Base-by-base conservation (phyloP, 2,329 filamentous ascomycete species). In the Salinomyces thailandicus region DNA sequence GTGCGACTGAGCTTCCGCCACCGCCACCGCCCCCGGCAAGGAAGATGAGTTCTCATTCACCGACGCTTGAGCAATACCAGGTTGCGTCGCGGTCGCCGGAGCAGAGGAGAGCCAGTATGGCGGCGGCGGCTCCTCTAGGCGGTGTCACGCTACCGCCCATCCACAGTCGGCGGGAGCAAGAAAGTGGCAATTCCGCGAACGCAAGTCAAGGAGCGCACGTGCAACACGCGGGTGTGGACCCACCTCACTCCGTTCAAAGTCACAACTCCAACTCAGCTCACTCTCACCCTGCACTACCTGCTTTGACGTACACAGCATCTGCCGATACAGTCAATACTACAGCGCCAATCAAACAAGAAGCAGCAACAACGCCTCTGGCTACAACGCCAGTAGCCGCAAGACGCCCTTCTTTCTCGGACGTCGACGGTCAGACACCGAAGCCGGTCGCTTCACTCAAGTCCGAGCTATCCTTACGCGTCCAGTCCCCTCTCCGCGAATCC, bases 21-120 rank as follows among this genome's bases (percentile, higher is more conserved):
- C 58, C 61, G 37, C 60, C 52, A 17, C 52, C 59, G 7, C 48
- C 42, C 11, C 28, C 35, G 33, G 50, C 52, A 17, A 53, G 58
- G 16, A 60, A 52, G 41, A 50, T 50, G 46, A 52, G 54, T 50
- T 68, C 64, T 18, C 64, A 66, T 5, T 67, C 64, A 17, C 64
- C 66, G 4, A 63, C 64, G 2, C 58, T 68, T 30, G 62, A 67
- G 16, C 64, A 66, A 31, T 68, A 67, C 47, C 64, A 65, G 42
- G 60, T 67, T 43, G 57, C 58, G 30, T 64, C 63, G 26, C 55
- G 55, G 24, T 67, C 64, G 31, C 64, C 65, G 27, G 62, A 67
- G 41, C 60, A 62, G 45, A 55, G 57, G 35, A 43, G 52, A n/a
- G 18, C 42, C 8, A 55, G 63, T 50, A 44, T 63, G 48, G 35